These are phyloP conservation scores for Cryptomeria japonica DNA, from an alignment of 75 land plant genomes.

Conservation along the genomic window DNA sequence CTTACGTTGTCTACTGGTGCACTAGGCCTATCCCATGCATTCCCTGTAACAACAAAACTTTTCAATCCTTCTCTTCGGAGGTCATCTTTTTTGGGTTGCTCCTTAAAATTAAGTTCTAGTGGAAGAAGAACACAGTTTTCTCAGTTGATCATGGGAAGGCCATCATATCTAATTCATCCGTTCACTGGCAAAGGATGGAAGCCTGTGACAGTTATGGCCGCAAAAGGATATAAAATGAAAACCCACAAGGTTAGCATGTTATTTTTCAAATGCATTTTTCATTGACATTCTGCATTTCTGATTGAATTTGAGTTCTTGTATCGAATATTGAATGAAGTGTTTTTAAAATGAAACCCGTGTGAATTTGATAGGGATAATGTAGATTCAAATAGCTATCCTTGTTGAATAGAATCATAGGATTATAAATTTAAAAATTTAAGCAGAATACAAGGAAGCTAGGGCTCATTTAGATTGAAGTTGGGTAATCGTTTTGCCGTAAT, in stretches of 20 bases:
- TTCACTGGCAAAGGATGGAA: not conserved
- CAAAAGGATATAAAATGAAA: constrained; percentile 89
- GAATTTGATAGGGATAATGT: not conserved
- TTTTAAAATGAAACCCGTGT: not conserved
- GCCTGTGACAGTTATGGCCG: constrained; percentile 42
- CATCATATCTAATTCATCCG: not conserved
- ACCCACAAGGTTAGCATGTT: constrained; percentile 77
- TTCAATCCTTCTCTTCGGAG: not conserved
- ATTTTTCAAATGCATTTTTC: not conserved
- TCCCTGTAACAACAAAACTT: not conserved
- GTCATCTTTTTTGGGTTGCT: not conserved
- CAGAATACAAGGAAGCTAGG: not conserved
- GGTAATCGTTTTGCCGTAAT: not conserved
- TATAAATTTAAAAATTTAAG: not conserved
- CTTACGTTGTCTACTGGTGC: not conserved
- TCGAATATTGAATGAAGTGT: not conserved
- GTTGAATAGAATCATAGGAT: not conserved
- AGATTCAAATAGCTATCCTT: not conserved
- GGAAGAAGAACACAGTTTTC: not conserved
- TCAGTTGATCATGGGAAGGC: constrained; percentile 1
- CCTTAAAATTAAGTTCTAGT: not conserved
- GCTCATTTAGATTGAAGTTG: not conserved
- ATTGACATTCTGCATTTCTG: not conserved
- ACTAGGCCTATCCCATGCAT: not conserved
- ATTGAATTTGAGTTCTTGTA: not conserved